These are phyloP conservation scores for Petunia axillaris DNA, from an alignment of 257 asterid species.

Conservation along the genomic window DNA sequence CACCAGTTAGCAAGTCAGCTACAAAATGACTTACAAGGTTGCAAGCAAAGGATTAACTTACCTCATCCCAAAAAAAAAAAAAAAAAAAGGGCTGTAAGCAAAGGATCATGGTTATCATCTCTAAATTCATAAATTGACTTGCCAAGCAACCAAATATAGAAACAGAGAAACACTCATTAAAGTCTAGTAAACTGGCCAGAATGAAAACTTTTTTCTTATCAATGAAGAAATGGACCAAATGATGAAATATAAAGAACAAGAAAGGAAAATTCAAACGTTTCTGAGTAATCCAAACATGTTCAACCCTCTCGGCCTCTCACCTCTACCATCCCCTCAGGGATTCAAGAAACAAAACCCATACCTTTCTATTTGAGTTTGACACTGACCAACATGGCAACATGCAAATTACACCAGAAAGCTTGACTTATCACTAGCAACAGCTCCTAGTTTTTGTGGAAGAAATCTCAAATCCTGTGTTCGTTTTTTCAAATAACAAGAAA, in stretches of 20 bases:
- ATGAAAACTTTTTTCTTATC: background rate
- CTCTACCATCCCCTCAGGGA: background rate
- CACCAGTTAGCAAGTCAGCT: slow-evolving; percentile 4
- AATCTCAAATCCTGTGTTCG: background rate
- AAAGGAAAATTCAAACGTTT: background rate
- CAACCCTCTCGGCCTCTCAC: background rate
- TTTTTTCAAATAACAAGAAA: background rate
- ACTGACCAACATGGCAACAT: background rate
- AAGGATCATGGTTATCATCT: slow-evolving; percentile 10
- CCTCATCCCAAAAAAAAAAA: no score
- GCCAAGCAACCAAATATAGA: background rate
- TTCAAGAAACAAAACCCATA: background rate
- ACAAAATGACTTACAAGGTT: slow-evolving; percentile 12
- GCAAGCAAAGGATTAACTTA: background rate
- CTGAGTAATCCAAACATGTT: background rate
- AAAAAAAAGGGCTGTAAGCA: background rate
- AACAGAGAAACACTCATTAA: background rate
- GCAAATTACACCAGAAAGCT: background rate
- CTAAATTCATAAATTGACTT: background rate
- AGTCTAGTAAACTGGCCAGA: background rate
- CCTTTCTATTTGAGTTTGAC: background rate
- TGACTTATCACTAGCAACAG: background rate
- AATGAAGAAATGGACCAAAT: no score
- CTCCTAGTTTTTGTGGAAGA: background rate
- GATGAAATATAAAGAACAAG: background rate